Evolutionary conservation across 169 alveolate genomes (phyloP).

Genomic region (Plasmodium falciparum): DNA sequence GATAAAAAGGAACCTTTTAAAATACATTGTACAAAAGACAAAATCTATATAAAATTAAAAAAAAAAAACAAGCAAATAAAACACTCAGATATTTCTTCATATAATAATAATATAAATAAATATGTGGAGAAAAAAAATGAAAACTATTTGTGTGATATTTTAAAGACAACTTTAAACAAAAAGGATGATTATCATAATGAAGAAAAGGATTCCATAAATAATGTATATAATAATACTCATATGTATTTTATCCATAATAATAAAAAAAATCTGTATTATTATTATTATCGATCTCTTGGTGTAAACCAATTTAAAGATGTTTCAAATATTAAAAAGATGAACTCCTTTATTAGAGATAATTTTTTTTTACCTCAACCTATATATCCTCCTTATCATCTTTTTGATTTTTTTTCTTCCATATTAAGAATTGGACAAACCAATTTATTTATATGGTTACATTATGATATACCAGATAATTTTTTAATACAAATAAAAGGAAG

Average conservation of each 20-base stretch:
- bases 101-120: not conserved
- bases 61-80: not conserved
- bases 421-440: conserved; percentile 77
- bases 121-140: not conserved
- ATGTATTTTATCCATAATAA: not conserved
- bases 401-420: conserved; percentile 67
- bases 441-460: conserved; percentile 73
- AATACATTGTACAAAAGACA: conserved; percentile 16
- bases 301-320: conserved; percentile 72
- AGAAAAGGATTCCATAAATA: not conserved
- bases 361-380: conserved; percentile 56
- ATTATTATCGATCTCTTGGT: conserved; percentile 70
- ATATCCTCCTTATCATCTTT: conserved; percentile 50
- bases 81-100: not conserved
- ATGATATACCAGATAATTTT: conserved; percentile 75
- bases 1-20: conserved; percentile 51
- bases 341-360: conserved; percentile 52
- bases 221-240: not conserved
- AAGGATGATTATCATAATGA: not conserved
- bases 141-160: not conserved
- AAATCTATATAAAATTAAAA: conserved; percentile 9
- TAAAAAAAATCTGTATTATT: conserved; percentile 8
- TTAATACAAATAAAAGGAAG: conserved; percentile 77
- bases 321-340: conserved; percentile 73
- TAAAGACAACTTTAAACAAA: too few species aligned